A percentile compares a stretch with the other conserved stretches of the same genome.
Conservation (phyloP, 208 protist genomes). For the Leishmania gerbilli region DNA sequence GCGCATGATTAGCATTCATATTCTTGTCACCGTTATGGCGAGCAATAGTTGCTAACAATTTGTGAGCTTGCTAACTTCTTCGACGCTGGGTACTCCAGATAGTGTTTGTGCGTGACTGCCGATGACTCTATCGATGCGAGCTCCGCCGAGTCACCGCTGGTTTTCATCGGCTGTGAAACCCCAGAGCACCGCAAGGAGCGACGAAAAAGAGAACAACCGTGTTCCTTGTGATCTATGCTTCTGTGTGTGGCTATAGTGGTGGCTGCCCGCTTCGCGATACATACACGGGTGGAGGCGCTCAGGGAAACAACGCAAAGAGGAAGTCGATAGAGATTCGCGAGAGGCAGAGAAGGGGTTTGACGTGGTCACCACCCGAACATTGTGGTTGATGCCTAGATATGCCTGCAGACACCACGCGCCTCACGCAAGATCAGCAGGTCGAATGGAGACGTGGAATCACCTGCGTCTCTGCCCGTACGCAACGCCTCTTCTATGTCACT, state of each 20-base stretch:
- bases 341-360: too few relatives aligned
- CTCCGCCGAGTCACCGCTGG: not conserved
- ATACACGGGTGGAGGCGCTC: not conserved
- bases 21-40: not conserved
- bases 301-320: not conserved
- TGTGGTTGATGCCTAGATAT: not conserved
- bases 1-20: not conserved
- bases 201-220: not conserved
- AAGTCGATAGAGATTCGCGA: not conserved
- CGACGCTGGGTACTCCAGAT: not conserved
- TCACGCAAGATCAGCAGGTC: not conserved
- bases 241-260: not conserved
- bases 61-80: not conserved
- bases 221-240: not conserved
- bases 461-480: not conserved
- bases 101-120: not conserved
- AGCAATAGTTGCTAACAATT: not conserved
- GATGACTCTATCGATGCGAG: not conserved
- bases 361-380: not conserved
- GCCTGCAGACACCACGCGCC: not conserved
- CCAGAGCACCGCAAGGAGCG: not conserved
- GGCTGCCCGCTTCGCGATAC: not conserved
- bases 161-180: not conserved
- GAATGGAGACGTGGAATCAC: not conserved
- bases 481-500: not conserved